phyloP scores from a whole-genome alignment of 352 stramenopile genomes.

The Aphanomyces invadans region DNA sequence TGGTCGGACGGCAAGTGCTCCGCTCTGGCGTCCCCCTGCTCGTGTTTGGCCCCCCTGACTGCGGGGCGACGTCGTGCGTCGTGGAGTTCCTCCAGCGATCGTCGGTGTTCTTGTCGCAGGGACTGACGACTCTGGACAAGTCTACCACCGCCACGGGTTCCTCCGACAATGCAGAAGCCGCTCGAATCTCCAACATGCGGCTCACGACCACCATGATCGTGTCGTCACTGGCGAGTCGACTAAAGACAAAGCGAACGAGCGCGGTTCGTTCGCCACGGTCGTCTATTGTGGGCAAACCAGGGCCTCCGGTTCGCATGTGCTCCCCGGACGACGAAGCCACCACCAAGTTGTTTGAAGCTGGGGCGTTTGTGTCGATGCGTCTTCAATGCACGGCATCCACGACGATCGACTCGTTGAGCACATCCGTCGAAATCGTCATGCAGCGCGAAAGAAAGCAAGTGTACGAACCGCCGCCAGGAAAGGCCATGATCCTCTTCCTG shows the following conservation, averaged over 20 bases:
- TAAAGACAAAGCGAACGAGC: not conserved
- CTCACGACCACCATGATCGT: conserved; percentile 24
- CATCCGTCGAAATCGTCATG: conserved; percentile 45
- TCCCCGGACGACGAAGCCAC: conserved; percentile 12
- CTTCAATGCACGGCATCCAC: conserved; percentile 34
- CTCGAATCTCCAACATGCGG: conserved; percentile 30
- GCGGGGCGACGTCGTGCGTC: conserved; percentile 29
- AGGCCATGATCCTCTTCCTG: conserved; percentile 42
- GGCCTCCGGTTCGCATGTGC: conserved; percentile 23
- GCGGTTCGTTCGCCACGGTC: not conserved
- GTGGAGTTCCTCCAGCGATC: conserved; percentile 13
- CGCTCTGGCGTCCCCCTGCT: conserved; percentile 34
- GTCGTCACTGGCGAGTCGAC: conserved; percentile 7
- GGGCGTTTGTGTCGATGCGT: conserved; percentile 40
- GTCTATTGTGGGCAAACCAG: conserved; percentile 4
- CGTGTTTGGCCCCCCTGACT: conserved; percentile 31
- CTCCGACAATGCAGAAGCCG: conserved; percentile 24
- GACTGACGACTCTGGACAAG: not conserved
- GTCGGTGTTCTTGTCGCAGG: not conserved
- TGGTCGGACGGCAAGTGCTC: conserved; percentile 34
- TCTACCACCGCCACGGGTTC: not conserved
- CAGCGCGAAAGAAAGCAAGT: conserved; percentile 43
- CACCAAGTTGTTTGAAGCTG: conserved; percentile 32
- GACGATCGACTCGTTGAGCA: conserved; percentile 26
- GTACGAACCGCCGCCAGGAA: conserved; percentile 47